phyloP scores from a whole-genome alignment of 1,139 yeast species.

The Eremothecium coryli region DNA sequence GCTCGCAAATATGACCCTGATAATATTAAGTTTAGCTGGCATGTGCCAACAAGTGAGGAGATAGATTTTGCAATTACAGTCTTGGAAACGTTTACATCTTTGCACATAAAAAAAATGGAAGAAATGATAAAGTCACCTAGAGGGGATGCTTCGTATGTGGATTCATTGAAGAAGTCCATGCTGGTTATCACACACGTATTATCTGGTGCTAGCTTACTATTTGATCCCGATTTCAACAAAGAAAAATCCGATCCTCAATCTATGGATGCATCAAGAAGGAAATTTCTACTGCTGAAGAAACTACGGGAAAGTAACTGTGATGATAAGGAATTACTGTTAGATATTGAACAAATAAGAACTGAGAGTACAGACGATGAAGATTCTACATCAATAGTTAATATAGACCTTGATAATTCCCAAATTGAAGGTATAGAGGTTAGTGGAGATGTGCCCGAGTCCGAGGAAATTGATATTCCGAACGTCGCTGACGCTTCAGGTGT shows the following conservation, averaged over 20 bases:
- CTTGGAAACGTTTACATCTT: conserved; percentile 44
- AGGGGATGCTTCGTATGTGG: conserved; percentile 28
- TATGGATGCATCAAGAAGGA: conserved; percentile 24
- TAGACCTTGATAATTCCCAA: conserved; percentile 30
- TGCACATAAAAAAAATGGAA: conserved; percentile 38
- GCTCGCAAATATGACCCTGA: conserved; percentile 35
- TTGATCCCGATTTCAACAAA: conserved; percentile 51
- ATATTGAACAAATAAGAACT: conserved; percentile 29
- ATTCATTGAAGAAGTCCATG: conserved; percentile 47
- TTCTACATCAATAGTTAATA: conserved; percentile 13
- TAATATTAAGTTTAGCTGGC: conserved; percentile 62
- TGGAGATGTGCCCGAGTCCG: conserved; percentile 20
- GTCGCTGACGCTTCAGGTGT: conserved; percentile 23
- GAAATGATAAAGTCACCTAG: conserved; percentile 30
- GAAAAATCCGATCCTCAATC: conserved; percentile 13
- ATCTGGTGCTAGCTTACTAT: conserved; percentile 66
- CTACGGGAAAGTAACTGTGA: conserved; percentile 30
- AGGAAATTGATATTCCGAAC: conserved; percentile 29
- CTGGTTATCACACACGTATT: conserved; percentile 50
- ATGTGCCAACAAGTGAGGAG: conserved; percentile 50
- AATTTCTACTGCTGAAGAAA: conserved; percentile 29
- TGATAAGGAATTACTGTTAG: conserved; percentile 30
- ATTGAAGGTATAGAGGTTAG: conserved; percentile 34
- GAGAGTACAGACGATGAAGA: conserved; percentile 12
- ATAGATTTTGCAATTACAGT: conserved; percentile 53